These are phyloP conservation scores for Coemansia javaensis DNA, from an alignment of 192 early-diverging fungal genomes.

Conservation along the genomic window DNA sequence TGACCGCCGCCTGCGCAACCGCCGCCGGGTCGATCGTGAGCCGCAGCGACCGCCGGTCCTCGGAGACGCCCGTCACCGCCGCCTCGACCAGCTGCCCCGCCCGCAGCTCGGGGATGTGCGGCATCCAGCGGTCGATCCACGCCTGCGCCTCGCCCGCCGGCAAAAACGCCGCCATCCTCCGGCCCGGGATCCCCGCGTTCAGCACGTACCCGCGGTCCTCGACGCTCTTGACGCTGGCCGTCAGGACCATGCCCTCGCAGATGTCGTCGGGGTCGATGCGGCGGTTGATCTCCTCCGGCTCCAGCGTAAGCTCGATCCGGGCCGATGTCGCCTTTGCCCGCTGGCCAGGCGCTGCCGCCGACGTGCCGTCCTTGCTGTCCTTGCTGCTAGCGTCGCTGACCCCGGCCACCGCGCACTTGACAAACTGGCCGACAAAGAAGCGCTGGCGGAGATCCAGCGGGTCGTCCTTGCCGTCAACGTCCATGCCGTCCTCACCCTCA, in stretches of 20 bases:
- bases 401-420: constrained; percentile 67
- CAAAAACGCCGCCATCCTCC: constrained; percentile 67
- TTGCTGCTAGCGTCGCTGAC: constrained; percentile 37
- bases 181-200: constrained; percentile 58
- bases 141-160: constrained; percentile 61
- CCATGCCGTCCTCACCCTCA: constrained; percentile 45
- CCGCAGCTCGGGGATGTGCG: constrained; percentile 51
- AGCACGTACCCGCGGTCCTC: constrained; percentile 95
- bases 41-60: constrained; percentile 60
- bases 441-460: constrained; percentile 64
- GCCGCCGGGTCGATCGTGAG: constrained; percentile 61
- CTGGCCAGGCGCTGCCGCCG: constrained; percentile 27
- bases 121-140: constrained; percentile 60
- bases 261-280: constrained; percentile 63
- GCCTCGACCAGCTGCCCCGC: constrained; percentile 74
- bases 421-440: constrained; percentile 81
- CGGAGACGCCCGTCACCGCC: constrained; percentile 57
- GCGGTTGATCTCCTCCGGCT: constrained; percentile 73
- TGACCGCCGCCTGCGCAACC: constrained; percentile 52
- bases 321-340: constrained; percentile 15
- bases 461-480: constrained; percentile 38
- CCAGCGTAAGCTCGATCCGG: constrained; percentile 69
- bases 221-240: constrained; percentile 68
- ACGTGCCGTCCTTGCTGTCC: too few relatives aligned
- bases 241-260: constrained; percentile 63